A percentile compares a stretch with the other conserved stretches of the same genome.
Conservation (phyloP, 1,284 basidiomycete species). For the Ustilago cynodontis region DNA sequence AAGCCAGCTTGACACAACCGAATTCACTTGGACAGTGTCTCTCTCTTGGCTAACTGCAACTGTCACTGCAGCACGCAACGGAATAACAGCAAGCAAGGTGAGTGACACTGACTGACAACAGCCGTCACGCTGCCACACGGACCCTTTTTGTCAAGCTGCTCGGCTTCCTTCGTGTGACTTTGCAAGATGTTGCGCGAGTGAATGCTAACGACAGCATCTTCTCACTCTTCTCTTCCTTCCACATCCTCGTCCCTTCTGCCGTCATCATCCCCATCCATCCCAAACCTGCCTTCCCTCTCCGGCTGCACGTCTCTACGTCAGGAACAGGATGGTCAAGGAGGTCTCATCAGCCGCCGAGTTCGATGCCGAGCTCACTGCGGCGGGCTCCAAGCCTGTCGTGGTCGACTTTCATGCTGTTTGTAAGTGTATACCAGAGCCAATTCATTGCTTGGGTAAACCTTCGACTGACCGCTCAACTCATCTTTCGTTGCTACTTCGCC, state of each 20-base stretch:
- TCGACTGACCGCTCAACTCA: neutral
- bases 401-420: constrained; percentile 55
- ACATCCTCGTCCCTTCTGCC: neutral
- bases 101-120: neutral
- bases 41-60: neutral
- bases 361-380: constrained; percentile 41
- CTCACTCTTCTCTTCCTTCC: neutral
- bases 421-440: constrained; percentile 21
- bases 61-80: neutral
- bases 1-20: neutral
- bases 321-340: constrained; percentile 49
- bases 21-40: neutral
- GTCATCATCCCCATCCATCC: neutral
- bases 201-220: neutral
- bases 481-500: neutral
- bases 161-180: neutral
- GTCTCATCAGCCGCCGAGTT: constrained; percentile 44
- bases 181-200: neutral
- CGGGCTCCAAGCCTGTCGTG: constrained; percentile 49
- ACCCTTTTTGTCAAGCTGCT: neutral
- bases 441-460: neutral
- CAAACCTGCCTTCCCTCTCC: neutral
- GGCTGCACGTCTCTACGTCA: neutral
- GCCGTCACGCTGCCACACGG: neutral
- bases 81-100: constrained; percentile 1